Conservation (phyloP, 2,329 filamentous ascomycete genomes). For the Davidsoniella neocaledoniae region DNA sequence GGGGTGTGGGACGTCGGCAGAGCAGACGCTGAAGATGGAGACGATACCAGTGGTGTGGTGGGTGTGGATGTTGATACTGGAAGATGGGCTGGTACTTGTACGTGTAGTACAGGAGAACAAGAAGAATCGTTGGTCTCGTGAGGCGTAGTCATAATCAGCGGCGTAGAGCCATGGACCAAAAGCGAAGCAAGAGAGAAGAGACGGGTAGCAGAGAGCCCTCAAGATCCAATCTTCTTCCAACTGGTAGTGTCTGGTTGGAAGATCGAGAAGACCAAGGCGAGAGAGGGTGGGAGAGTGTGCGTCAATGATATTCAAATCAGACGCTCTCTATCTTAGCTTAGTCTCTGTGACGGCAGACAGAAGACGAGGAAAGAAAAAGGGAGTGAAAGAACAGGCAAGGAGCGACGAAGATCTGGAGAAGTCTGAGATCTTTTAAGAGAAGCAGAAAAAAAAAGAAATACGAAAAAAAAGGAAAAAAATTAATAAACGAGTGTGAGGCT, state of each 20-base stretch:
- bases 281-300: background rate
- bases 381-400: background rate
- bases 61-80: background rate
- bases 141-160: slow-evolving; percentile 5
- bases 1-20: background rate
- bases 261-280: background rate
- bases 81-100: background rate
- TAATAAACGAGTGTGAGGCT: no score
- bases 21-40: background rate
- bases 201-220: no score
- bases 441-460: background rate
- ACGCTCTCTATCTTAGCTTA: no score
- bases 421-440: background rate
- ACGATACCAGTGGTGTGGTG: background rate
- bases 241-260: no score
- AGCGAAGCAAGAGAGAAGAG: background rate
- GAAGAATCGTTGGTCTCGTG: slow-evolving; percentile 5
- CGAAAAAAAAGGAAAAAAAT: background rate
- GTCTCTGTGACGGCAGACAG: background rate
- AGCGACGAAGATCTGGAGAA: background rate
- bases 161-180: background rate
- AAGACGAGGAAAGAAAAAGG: background rate
- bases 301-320: no score
- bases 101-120: background rate
- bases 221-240: no score